A percentile compares a stretch with the other conserved stretches of the same genome.
phyloP scores from a whole-genome alignment of 2,329 filamentous ascomycete genomes.

The Aspergillus sp. region DNA sequence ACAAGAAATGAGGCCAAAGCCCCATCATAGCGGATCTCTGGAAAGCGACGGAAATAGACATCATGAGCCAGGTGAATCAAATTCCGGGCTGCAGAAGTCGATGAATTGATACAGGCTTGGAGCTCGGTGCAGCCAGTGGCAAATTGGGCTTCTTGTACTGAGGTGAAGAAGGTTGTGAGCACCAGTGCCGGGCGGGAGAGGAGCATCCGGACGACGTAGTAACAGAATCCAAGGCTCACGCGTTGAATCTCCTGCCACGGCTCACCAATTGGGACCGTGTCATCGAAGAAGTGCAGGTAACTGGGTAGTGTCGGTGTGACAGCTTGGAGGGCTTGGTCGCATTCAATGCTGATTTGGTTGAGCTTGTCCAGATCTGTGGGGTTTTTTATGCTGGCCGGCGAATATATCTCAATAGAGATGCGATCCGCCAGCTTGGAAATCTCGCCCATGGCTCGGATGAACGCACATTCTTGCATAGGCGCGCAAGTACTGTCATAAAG shows the following conservation, averaged over 20 bases:
- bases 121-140: conserved; percentile 7
- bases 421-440: conserved; percentile 16
- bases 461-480: conserved; percentile 6
- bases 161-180: conserved; percentile 15
- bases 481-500: conserved; percentile 1
- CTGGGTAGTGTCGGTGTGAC: conserved; percentile 7
- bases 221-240: conserved; percentile 11
- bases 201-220: conserved; percentile 14
- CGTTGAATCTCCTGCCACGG: conserved; percentile 21
- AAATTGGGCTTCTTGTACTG: conserved; percentile 5
- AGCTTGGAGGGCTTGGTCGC: conserved; percentile 11
- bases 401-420: conserved; percentile 16
- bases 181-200: conserved; percentile 14
- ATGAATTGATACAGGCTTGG: conserved; percentile 11
- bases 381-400: conserved; percentile 12
- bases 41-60: conserved; percentile 15
- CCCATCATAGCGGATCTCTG: conserved; percentile 14
- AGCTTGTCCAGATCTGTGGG: conserved; percentile 8
- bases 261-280: conserved; percentile 8
- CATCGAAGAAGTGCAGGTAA: conserved; percentile 19
- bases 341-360: conserved; percentile 11
- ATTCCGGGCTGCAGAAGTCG: conserved; percentile 10
- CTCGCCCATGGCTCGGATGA: conserved; percentile 14
- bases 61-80: conserved; percentile 15
- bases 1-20: conserved; percentile 15